These are phyloP conservation scores for Iris pallida DNA, from an alignment of 116 monocot genomes.

Conservation along the genomic window DNA sequence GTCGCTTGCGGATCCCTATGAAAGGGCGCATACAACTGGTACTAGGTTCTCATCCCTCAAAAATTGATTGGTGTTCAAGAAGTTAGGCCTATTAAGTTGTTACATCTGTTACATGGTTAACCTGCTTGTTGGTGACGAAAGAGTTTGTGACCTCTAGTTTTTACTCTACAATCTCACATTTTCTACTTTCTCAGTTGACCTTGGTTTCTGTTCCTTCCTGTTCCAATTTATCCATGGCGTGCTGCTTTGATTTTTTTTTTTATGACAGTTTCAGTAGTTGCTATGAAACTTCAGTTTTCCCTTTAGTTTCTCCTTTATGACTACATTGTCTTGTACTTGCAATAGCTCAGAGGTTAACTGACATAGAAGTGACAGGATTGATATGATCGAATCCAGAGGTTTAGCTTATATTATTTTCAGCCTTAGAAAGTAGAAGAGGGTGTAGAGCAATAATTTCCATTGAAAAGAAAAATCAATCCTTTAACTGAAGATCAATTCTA, in stretches of 20 bases:
- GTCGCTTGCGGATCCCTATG: constrained; percentile 64
- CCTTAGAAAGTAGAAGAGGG: no score
- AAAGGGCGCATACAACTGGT: constrained; percentile 88
- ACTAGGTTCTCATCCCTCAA: constrained; percentile 28
- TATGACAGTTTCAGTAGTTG: no score
- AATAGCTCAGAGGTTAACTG: background rate
- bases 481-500: background rate
- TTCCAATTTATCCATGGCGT: background rate
- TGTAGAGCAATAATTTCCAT: no score
- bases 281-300: no score
- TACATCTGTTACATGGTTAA: constrained; percentile 2
- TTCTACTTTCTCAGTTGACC: no score
- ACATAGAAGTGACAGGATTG: background rate
- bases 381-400: no score
- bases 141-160: background rate
- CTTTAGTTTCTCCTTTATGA: no score
- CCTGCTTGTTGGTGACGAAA: background rate
- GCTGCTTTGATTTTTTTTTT: no score
- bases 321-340: background rate
- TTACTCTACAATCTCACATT: no score
- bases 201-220: no score
- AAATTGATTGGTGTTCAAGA: constrained; percentile 29
- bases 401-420: no score
- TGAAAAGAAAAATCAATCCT: no score
- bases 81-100: constrained; percentile 21